Percentiles rank a stretch among this genome's conserved stretches.
phyloP scores from a whole-genome alignment of 176 grass and related monocot species.

The Ensete ventricosum region DNA sequence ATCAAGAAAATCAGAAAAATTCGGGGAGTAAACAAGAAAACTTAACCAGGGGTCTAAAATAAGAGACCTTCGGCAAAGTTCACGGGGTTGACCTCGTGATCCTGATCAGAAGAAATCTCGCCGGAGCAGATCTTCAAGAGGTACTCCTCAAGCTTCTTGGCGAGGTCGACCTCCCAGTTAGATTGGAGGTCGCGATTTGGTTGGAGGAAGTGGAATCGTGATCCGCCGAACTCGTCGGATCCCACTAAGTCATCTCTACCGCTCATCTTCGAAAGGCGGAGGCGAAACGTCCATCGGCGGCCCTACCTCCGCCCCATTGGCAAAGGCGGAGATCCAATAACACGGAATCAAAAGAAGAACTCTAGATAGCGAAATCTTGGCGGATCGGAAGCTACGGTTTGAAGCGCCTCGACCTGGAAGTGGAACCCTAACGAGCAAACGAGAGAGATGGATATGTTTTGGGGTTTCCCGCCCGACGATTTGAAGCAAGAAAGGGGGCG shows the following conservation, averaged over 20 bases:
- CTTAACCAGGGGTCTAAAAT: neutral
- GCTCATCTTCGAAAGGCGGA: neutral
- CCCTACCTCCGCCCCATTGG: too few species aligned
- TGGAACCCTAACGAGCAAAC: neutral
- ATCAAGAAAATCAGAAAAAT: neutral
- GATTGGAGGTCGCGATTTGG: slow-evolving; percentile 64
- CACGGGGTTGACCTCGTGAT: slow-evolving; percentile 39
- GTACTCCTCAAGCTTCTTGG: slow-evolving; percentile 79
- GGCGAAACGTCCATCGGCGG: slow-evolving; percentile 6
- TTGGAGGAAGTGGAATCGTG: slow-evolving; percentile 46
- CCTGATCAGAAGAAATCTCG: slow-evolving; percentile 39
- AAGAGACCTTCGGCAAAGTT: slow-evolving; percentile 89
- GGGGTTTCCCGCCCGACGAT: neutral
- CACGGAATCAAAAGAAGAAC: too few species aligned
- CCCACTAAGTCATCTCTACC: neutral
- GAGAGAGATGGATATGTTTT: neutral
- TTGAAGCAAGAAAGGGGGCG: neutral
- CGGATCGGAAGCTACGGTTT: too few species aligned
- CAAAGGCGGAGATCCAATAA: too few species aligned
- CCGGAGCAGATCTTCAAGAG: slow-evolving; percentile 83
- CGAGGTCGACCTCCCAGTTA: slow-evolving; percentile 91
- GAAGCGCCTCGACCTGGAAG: too few species aligned
- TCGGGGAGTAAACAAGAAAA: neutral
- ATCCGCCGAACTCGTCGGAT: neutral
- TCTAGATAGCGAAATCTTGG: too few species aligned